phyloP scores from a whole-genome alignment of 306 rosid species.

The Abrus pulchellus region DNA sequence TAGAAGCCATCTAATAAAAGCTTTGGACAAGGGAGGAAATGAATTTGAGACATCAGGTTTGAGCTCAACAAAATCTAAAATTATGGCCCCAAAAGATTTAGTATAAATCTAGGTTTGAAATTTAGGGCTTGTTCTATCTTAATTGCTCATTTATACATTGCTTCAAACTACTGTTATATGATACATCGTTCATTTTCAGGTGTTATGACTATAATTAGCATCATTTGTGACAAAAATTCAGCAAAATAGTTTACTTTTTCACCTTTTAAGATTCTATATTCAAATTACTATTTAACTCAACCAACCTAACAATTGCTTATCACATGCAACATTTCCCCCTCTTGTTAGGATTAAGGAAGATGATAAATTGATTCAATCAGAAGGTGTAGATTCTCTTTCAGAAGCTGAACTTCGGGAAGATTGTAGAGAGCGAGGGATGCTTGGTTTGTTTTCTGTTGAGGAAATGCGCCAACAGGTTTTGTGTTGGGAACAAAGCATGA shows the following conservation, averaged over 20 bases:
- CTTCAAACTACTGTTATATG: conserved; percentile 32
- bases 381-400: conserved; percentile 95
- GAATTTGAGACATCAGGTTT: background rate
- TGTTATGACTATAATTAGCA: conserved; percentile 27
- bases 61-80: background rate
- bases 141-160: conserved; percentile 6
- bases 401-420: conserved; percentile 96
- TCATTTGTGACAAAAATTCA: conserved; percentile 25
- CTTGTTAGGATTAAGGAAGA: conserved; percentile 84
- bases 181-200: background rate
- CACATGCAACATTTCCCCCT: conserved; percentile 16
- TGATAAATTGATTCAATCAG: conserved; percentile 88
- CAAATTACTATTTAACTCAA: background rate
- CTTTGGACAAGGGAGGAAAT: background rate
- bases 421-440: conserved; percentile 98
- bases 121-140: conserved; percentile 14
- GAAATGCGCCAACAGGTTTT: conserved; percentile 98
- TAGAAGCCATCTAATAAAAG: conserved; percentile 16
- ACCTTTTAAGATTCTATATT: conserved; percentile 15
- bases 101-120: background rate
- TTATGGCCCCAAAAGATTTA: background rate
- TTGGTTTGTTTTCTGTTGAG: conserved; percentile 89
- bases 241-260: conserved; percentile 20
- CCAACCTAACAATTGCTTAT: background rate
- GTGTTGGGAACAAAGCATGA: conserved; percentile 31